phyloP scores from a whole-genome alignment of 257 asterid species.

The Solanum ossicruentum region DNA sequence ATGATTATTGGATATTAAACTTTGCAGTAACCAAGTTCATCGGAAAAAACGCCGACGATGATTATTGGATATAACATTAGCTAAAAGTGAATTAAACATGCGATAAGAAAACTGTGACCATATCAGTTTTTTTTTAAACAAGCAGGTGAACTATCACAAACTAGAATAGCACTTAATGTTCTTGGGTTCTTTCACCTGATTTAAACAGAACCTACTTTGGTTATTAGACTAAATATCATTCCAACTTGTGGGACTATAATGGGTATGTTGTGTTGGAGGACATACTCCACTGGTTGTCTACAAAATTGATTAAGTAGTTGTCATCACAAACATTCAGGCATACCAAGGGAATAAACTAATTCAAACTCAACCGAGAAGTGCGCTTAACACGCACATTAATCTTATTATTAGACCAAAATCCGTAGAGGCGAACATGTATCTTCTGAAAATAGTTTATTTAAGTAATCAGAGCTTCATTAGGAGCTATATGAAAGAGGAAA shows the following conservation, averaged over 20 bases:
- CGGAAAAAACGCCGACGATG: neutral
- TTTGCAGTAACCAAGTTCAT: neutral
- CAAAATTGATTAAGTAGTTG: neutral
- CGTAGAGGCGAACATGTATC: neutral
- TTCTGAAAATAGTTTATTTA: neutral
- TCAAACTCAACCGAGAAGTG: neutral
- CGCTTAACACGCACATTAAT: neutral
- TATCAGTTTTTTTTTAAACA: neutral
- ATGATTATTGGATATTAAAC: neutral
- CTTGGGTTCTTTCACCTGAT: neutral
- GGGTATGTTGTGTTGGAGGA: neutral
- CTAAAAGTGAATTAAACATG: neutral
- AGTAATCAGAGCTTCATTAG: neutral
- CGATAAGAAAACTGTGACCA: neutral
- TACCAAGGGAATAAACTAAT: neutral
- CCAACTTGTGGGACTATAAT: neutral
- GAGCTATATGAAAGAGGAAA: neutral
- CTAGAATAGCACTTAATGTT: neutral
- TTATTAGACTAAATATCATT: neutral
- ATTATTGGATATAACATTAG: neutral
- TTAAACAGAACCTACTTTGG: neutral
- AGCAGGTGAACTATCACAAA: neutral
- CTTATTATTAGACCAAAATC: neutral
- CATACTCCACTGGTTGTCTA: neutral
- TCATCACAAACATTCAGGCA: neutral